Evolutionary conservation across 352 stramenopile species (phyloP).

Genomic region (Pythium dissotocum): DNA sequence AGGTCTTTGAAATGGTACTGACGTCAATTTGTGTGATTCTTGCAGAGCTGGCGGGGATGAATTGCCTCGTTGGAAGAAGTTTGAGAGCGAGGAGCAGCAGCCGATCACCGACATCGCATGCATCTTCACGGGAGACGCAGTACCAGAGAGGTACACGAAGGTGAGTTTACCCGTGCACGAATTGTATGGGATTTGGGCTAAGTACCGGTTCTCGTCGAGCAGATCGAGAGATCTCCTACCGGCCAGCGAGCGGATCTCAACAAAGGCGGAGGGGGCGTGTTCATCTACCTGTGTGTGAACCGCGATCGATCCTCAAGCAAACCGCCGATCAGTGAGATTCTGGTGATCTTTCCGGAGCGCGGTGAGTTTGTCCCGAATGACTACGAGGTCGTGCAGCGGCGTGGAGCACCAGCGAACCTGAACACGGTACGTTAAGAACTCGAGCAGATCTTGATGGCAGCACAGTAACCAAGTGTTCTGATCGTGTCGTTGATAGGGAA

Average conservation of each 20-base stretch:
- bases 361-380: slow-evolving; percentile 75
- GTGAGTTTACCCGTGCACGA: slow-evolving; percentile 22
- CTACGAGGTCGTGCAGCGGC: slow-evolving; percentile 72
- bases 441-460: background rate
- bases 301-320: slow-evolving; percentile 50
- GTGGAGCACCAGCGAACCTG: slow-evolving; percentile 63
- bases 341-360: slow-evolving; percentile 73
- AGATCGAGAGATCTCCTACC: slow-evolving; percentile 77
- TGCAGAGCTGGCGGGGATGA: slow-evolving; percentile 18
- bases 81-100: slow-evolving; percentile 39
- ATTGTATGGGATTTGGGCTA: background rate
- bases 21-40: background rate
- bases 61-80: slow-evolving; percentile 47
- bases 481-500: slow-evolving; percentile 43
- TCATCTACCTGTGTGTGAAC: slow-evolving; percentile 74
- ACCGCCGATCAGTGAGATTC: slow-evolving; percentile 74
- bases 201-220: background rate
- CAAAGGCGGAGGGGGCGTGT: slow-evolving; percentile 75
- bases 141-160: slow-evolving; percentile 76
- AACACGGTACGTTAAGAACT: slow-evolving; percentile 49
- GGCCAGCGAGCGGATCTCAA: slow-evolving; percentile 79
- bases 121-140: slow-evolving; percentile 73
- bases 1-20: background rate
- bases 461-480: background rate
- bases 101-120: slow-evolving; percentile 74